phyloP scores from a whole-genome alignment of 2,329 filamentous ascomycete genomes.

The Blastomyces silverae region DNA sequence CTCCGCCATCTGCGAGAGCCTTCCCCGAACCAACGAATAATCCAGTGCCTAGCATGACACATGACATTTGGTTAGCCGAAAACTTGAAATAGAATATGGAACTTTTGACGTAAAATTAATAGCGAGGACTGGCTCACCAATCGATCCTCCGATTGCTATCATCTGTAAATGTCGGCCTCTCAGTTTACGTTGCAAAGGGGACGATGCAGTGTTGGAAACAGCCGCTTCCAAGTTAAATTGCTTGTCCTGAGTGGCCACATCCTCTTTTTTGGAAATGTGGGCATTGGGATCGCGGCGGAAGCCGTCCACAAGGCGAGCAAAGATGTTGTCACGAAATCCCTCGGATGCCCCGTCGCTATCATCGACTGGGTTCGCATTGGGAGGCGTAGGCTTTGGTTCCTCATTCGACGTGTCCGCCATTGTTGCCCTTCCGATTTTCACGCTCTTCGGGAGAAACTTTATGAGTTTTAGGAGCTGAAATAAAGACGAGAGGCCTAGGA shows the following conservation, averaged over 20 bases:
- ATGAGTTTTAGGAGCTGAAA: not conserved
- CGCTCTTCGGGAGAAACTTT: not conserved
- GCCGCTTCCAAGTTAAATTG: constrained; percentile 28
- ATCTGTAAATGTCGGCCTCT: constrained; percentile 53
- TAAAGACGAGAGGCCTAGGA: not conserved
- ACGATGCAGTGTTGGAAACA: constrained; percentile 26
- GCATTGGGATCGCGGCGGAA: constrained; percentile 30
- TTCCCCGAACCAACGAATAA: constrained; percentile 39
- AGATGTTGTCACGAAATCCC: not conserved
- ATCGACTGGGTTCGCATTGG: not conserved
- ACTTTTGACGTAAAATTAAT: not conserved
- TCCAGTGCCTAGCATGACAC: constrained; percentile 33
- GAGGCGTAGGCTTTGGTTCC: not conserved
- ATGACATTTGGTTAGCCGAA: not conserved
- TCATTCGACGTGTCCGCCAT: constrained; percentile 3
- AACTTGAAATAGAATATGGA: not conserved
- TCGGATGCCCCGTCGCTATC: not conserved
- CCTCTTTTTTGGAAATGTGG: constrained; percentile 17
- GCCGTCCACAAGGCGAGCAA: constrained; percentile 21
- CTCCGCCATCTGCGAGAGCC: constrained; percentile 36
- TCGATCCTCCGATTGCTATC: constrained; percentile 55
- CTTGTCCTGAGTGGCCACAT: constrained; percentile 17
- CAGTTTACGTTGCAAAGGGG: constrained; percentile 30
- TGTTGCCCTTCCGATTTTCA: not conserved
- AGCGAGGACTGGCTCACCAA: constrained; percentile 31